A percentile compares a stretch with the other conserved stretches of the same genome.
These are phyloP conservation scores for Alternaria triticimaculans DNA, from an alignment of 2,329 filamentous ascomycete species.

Conservation along the genomic window DNA sequence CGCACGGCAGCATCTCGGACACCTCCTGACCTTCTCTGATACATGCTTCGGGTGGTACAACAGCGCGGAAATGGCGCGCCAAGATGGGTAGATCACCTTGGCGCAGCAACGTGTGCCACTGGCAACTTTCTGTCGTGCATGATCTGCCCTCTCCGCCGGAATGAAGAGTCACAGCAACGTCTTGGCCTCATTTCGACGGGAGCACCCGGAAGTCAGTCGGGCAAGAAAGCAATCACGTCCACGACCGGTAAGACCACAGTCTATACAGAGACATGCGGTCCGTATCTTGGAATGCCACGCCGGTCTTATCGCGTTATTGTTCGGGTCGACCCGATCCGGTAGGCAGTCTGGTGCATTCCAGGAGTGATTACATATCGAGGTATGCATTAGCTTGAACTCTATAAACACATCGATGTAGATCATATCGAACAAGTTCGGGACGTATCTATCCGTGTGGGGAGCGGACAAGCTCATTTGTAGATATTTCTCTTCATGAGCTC, in stretches of 20 bases:
- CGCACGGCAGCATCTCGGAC: neutral
- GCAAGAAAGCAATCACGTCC: neutral
- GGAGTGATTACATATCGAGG: neutral
- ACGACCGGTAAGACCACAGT: neutral
- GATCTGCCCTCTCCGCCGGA: constrained; percentile 17
- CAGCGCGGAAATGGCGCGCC: constrained; percentile 22
- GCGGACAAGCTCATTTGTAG: no score
- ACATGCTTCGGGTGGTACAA: neutral
- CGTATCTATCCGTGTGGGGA: neutral
- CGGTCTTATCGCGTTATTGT: neutral
- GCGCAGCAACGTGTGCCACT: constrained; percentile 20
- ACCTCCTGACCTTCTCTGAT: constrained; percentile 8
- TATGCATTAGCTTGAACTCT: neutral
- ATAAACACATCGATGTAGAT: neutral
- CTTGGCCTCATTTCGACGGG: constrained; percentile 2
- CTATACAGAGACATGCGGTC: neutral
- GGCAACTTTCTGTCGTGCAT: constrained; percentile 12
- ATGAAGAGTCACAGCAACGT: neutral
- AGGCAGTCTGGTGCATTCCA: neutral
- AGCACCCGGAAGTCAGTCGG: neutral
- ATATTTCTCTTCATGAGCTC: no score
- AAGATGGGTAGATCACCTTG: constrained; percentile 30
- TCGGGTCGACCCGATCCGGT: neutral
- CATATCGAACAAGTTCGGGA: neutral
- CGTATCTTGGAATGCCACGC: neutral